These are phyloP conservation scores for Psilocybe subaeruginosa DNA, from an alignment of 768 basidiomycete genomes.

Conservation along the genomic window DNA sequence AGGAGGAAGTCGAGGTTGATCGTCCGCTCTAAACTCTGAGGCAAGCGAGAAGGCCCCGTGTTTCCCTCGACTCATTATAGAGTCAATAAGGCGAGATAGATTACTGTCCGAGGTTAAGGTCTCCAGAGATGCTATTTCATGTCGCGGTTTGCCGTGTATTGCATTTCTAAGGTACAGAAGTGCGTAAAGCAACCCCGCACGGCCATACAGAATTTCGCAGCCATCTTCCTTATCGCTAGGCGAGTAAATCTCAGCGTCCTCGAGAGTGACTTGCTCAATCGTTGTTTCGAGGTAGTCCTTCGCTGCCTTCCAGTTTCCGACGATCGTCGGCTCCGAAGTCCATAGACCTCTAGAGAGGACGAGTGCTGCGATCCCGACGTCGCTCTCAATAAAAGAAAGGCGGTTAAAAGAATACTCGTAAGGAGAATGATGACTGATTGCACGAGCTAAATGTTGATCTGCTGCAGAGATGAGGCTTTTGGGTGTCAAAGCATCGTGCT, in stretches of 20 bases:
- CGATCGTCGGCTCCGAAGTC: slow-evolving; percentile 24
- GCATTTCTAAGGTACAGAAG: slow-evolving; percentile 46
- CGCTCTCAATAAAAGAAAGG: slow-evolving; percentile 44
- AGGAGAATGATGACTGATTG: slow-evolving; percentile 17
- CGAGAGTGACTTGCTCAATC: slow-evolving; percentile 22
- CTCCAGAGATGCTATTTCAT: slow-evolving; percentile 21
- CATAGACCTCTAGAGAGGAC: slow-evolving; percentile 29
- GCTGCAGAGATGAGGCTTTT: slow-evolving; percentile 17
- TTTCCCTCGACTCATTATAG: slow-evolving; percentile 48
- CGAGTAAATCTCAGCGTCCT: slow-evolving; percentile 21
- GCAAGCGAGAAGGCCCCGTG: slow-evolving; percentile 38
- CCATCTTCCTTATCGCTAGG: slow-evolving; percentile 41
- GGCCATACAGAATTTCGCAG: slow-evolving; percentile 62
- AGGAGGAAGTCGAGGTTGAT: slow-evolving; percentile 33
- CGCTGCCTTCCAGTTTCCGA: slow-evolving; percentile 22
- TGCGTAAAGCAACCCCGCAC: slow-evolving; percentile 58
- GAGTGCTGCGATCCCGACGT: slow-evolving; percentile 40
- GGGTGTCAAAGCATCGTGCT: slow-evolving; percentile 16
- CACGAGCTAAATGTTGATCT: slow-evolving; percentile 24
- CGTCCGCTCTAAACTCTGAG: slow-evolving; percentile 25
- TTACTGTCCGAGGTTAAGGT: slow-evolving; percentile 36
- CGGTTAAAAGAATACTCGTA: slow-evolving; percentile 14
- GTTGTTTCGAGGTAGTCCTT: slow-evolving; percentile 27
- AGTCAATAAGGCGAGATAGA: slow-evolving; percentile 40
- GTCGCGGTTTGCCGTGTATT: slow-evolving; percentile 3